Evolutionary conservation across 495 filamentous ascomycete genomes (phyloP).

Genomic region (Aspergillus saccharolyticus): DNA sequence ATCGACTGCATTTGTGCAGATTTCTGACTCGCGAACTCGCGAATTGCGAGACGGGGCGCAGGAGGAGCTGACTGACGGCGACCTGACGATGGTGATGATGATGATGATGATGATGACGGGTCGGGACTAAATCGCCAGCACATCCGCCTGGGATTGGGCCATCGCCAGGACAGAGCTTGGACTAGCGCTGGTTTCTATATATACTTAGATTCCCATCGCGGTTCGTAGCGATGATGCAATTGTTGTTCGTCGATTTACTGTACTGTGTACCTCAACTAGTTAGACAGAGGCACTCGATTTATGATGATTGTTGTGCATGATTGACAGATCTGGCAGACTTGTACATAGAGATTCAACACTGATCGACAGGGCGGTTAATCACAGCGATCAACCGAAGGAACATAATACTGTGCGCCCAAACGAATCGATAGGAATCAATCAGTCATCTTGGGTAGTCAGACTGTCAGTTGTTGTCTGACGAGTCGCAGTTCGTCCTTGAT

Average conservation of each 20-base stretch:
- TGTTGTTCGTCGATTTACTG: neutral
- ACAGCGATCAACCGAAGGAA: neutral
- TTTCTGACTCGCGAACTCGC: too few relatives aligned
- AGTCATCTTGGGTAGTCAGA: neutral
- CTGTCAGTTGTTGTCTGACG: neutral
- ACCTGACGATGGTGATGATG: neutral
- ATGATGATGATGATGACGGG: neutral
- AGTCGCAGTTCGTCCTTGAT: neutral
- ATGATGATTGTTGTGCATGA: neutral
- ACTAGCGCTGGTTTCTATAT: conserved; percentile 6
- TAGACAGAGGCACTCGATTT: too few relatives aligned
- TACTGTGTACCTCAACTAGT: too few relatives aligned
- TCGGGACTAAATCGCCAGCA: conserved; percentile 5
- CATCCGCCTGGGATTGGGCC: conserved; percentile 1
- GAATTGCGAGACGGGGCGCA: neutral
- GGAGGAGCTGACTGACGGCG: neutral
- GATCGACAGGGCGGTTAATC: neutral
- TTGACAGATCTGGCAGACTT: neutral
- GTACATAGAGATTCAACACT: neutral
- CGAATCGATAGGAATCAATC: neutral
- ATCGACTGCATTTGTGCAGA: neutral
- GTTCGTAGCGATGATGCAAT: neutral
- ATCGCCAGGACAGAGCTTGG: neutral
- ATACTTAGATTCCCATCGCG: neutral
- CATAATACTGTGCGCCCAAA: neutral